These are phyloP conservation scores for Suillus lakei DNA, from an alignment of 768 basidiomycete genomes.

Conservation along the genomic window DNA sequence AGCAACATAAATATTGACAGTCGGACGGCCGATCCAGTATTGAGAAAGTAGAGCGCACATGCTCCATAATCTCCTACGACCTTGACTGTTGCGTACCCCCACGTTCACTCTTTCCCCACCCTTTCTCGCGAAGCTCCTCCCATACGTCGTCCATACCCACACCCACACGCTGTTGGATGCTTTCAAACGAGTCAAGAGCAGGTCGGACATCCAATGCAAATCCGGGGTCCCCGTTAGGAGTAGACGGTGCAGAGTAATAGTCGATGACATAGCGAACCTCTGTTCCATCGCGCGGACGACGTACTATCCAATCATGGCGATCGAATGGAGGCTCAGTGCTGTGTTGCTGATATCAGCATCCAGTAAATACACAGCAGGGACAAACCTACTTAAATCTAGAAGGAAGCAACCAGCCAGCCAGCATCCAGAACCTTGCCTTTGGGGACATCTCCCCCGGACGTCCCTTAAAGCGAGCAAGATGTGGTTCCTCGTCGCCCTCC, in stretches of 20 bases:
- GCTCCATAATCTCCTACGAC: background rate
- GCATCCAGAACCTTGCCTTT: conserved; percentile 86
- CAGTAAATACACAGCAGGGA: background rate
- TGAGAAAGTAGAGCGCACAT: background rate
- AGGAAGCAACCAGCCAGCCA: conserved; percentile 90
- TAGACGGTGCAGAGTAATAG: conserved; percentile 93
- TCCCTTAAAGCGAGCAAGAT: conserved; percentile 86
- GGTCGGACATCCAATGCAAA: conserved; percentile 96
- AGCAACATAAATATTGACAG: background rate
- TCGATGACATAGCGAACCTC: conserved; percentile 97
- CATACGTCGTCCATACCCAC: conserved; percentile 75
- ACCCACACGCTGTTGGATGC: conserved; percentile 72
- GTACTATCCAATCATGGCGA: conserved; percentile 96
- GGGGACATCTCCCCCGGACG: conserved; percentile 93
- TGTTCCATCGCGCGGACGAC: conserved; percentile 75
- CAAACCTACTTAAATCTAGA: conserved; percentile 81
- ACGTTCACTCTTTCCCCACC: conserved; percentile 23
- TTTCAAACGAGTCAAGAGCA: conserved; percentile 84
- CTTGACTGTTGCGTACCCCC: background rate
- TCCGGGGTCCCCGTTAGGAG: conserved; percentile 90
- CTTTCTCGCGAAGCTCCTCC: conserved; percentile 42
- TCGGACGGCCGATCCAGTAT: background rate
- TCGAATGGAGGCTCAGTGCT: conserved; percentile 96
- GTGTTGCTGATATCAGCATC: conserved; percentile 10
- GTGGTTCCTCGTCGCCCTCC: conserved; percentile 57